These are phyloP conservation scores for Codiaeum variegatum DNA, from an alignment of 441 rosid genomes.

Conservation along the genomic window DNA sequence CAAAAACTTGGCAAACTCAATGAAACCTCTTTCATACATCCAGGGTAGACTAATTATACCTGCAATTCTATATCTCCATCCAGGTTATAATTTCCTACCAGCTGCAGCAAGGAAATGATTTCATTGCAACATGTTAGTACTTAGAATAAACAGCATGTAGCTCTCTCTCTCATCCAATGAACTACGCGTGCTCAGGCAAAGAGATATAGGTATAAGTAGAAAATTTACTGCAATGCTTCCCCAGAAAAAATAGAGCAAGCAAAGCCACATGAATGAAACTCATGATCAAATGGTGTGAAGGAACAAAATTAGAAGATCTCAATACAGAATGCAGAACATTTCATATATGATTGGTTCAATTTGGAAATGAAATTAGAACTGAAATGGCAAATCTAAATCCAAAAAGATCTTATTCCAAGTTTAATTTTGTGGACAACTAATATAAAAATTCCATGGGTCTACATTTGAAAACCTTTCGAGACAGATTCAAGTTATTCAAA, in stretches of 20 bases:
- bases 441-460: neutral
- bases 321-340: neutral
- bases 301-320: neutral
- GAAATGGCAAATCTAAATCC: neutral
- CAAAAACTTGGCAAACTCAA: conserved; percentile 16
- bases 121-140: conserved; percentile 12
- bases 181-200: neutral
- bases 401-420: neutral
- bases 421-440: neutral
- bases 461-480: neutral
- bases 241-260: neutral
- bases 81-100: conserved; percentile 63
- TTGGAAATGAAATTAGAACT: neutral
- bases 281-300: neutral
- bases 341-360: neutral
- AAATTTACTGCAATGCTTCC: neutral
- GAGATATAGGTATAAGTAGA: neutral
- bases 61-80: conserved; percentile 78
- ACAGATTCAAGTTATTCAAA: neutral
- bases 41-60: conserved; percentile 36
- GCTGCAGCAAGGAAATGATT: conserved; percentile 43
- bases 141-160: neutral
- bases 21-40: conserved; percentile 5
- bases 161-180: neutral
- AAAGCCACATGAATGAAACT: neutral